Evolutionary conservation across 176 grass and related monocot genomes (phyloP).

Genomic region (Guadua angustifolia): DNA sequence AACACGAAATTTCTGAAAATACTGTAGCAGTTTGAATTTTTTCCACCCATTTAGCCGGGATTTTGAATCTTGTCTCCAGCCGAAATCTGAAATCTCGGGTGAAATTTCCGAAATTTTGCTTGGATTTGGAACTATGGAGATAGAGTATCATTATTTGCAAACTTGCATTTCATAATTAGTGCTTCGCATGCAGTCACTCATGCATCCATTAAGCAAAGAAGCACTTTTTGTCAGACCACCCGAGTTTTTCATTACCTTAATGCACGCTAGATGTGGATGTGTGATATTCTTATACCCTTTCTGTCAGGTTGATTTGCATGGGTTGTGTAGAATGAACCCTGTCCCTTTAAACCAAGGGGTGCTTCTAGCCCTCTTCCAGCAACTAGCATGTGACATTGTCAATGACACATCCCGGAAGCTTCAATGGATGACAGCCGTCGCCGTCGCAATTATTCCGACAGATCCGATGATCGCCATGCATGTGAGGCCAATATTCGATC

Average conservation of each 20-base stretch:
- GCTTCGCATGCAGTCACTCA: not conserved
- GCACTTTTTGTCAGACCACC: conserved; percentile 12
- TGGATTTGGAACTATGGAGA: too few relatives aligned
- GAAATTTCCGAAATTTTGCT: too few relatives aligned
- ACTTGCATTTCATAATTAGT: conserved; percentile 22
- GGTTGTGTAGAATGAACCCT: conserved; percentile 60
- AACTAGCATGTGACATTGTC: conserved; percentile 76
- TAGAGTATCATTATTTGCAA: not conserved
- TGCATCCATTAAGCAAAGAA: not conserved
- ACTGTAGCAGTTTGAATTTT: too few relatives aligned
- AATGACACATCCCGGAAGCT: conserved; percentile 73
- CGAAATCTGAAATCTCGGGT: too few relatives aligned
- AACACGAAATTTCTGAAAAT: too few relatives aligned
- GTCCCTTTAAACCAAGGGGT: conserved; percentile 85
- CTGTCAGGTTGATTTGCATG: conserved; percentile 84
- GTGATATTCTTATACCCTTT: conserved; percentile 13
- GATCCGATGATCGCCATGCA: conserved; percentile 71
- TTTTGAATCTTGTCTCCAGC: too few relatives aligned
- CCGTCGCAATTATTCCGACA: conserved; percentile 67
- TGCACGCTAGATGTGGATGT: not conserved
- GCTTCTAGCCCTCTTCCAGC: conserved; percentile 89
- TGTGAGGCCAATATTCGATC: conserved; percentile 86
- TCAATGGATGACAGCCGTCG: conserved; percentile 79
- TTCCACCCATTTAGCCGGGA: too few relatives aligned
- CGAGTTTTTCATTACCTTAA: not conserved